Conservation (phyloP, 306 rosid genomes). For the Malus sylvestris region DNA sequence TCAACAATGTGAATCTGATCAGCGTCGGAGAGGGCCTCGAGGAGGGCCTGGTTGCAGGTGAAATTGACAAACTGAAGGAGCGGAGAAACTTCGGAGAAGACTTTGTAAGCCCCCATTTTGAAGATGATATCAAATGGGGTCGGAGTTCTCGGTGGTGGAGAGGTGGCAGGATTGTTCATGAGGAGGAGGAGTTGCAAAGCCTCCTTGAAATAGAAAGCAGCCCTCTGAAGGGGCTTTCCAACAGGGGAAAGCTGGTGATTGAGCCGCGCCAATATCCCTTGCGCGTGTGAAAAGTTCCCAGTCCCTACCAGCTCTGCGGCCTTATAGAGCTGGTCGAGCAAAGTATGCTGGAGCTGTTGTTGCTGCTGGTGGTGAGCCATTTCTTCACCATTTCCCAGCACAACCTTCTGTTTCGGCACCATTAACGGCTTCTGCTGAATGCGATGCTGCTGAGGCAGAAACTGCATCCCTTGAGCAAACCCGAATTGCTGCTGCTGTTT, state of each 20-base stretch:
- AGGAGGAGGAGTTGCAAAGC: constrained; percentile 36
- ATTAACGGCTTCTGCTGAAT: constrained; percentile 23
- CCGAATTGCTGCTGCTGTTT: constrained; percentile 25
- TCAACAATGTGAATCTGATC: constrained; percentile 39
- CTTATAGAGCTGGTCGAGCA: constrained; percentile 43
- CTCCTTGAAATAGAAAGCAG: constrained; percentile 53
- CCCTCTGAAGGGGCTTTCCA: constrained; percentile 46
- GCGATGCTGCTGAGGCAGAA: constrained; percentile 27
- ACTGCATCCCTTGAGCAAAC: constrained; percentile 30
- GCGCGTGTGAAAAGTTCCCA: constrained; percentile 58
- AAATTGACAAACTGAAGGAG: constrained; percentile 41
- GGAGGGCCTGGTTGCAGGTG: constrained; percentile 43
- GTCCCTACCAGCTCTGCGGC: constrained; percentile 43
- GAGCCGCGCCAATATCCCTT: constrained; percentile 99
- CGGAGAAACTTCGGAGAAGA: constrained; percentile 40
- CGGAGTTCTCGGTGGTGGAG: constrained; percentile 25
- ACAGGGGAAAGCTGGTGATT: constrained; percentile 83
- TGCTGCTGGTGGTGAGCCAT: constrained; percentile 12
- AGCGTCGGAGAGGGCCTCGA: constrained; percentile 21
- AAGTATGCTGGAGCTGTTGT: constrained; percentile 22
- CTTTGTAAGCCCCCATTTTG: constrained; percentile 48
- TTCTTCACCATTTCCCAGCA: constrained; percentile 18
- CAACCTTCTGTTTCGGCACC: constrained; percentile 22
- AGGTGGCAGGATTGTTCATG: constrained; percentile 19
- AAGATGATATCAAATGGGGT: constrained; percentile 36